Conservation (phyloP, 2,329 filamentous ascomycete species). For the Aspergillus flavus region DNA sequence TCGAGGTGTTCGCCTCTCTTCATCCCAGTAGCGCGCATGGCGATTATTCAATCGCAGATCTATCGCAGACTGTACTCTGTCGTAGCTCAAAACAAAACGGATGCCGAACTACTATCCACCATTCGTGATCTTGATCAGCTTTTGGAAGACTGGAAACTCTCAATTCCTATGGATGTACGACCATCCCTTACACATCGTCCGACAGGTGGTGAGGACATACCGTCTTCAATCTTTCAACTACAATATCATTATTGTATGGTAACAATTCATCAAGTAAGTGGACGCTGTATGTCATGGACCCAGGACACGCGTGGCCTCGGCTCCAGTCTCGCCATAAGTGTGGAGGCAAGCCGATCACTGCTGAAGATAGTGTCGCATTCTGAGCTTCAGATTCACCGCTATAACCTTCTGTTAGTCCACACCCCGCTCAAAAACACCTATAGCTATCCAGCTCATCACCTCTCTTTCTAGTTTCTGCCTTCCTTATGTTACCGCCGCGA, state of each 20-base stretch:
- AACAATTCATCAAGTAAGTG: constrained; percentile 18
- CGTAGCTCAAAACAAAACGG: constrained; percentile 4
- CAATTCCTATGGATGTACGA: constrained; percentile 3
- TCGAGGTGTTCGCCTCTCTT: not conserved
- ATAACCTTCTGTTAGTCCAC: not conserved
- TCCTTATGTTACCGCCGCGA: constrained; percentile 9
- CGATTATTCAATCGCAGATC: constrained; percentile 11
- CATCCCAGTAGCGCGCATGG: constrained; percentile 1
- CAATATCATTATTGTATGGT: constrained; percentile 18
- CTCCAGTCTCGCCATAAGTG: constrained; percentile 14
- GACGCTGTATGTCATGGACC: constrained; percentile 13
- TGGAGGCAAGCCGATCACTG: constrained; percentile 15
- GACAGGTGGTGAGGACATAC: not conserved
- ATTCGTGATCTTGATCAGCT: constrained; percentile 13
- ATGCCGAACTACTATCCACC: constrained; percentile 10
- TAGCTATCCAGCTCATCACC: too few relatives aligned
- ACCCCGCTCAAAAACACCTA: too few relatives aligned
- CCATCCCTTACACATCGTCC: constrained; percentile 2
- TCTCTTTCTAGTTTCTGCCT: constrained; percentile 11
- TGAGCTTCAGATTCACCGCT: not conserved
- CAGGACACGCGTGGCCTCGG: constrained; percentile 9
- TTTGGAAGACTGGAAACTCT: constrained; percentile 14
- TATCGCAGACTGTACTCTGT: constrained; percentile 11
- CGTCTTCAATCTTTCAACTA: constrained; percentile 9
- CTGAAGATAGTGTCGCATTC: constrained; percentile 6